phyloP scores from a whole-genome alignment of 208 protist species.

The Acanthamoeba sp. region DNA sequence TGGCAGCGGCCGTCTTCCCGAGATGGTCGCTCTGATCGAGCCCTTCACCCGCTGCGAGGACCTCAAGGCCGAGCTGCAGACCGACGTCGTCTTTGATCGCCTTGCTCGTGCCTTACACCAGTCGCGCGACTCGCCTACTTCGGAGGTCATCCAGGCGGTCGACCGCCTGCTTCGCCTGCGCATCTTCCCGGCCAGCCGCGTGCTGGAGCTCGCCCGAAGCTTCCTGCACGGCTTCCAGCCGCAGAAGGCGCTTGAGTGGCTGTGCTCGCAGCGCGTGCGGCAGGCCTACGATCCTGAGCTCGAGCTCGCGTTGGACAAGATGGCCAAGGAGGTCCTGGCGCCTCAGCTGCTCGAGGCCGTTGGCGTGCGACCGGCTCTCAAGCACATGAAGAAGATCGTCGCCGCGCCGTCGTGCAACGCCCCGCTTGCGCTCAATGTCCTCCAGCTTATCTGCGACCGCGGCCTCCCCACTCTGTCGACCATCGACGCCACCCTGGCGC shows the following conservation, averaged over 20 bases:
- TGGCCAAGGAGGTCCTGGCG: not conserved
- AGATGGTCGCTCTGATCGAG: not conserved
- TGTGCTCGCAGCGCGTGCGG: not conserved
- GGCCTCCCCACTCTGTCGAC: not conserved
- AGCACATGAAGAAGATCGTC: slow-evolving; percentile 16
- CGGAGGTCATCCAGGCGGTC: not conserved
- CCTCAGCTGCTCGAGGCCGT: slow-evolving; percentile 4
- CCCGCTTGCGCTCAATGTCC: not conserved
- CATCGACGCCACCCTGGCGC: not conserved
- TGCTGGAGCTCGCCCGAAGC: slow-evolving; percentile 13
- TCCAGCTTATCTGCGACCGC: not conserved
- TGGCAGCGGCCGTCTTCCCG: not conserved
- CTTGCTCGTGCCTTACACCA: not conserved
- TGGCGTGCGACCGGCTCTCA: not conserved
- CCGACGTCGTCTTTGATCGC: not conserved
- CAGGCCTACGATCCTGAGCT: not conserved
- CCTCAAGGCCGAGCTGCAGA: not conserved
- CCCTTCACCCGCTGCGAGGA: not conserved
- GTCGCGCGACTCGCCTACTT: not conserved
- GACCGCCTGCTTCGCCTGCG: not conserved
- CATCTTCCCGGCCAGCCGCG: not conserved
- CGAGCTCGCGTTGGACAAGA: slow-evolving; percentile 1
- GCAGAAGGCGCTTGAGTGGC: slow-evolving; percentile 23
- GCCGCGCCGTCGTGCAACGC: not conserved
- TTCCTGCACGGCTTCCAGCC: slow-evolving; percentile 4